Conservation (phyloP, 805 yeast genomes). For the Kazachstania psychrophila region DNA sequence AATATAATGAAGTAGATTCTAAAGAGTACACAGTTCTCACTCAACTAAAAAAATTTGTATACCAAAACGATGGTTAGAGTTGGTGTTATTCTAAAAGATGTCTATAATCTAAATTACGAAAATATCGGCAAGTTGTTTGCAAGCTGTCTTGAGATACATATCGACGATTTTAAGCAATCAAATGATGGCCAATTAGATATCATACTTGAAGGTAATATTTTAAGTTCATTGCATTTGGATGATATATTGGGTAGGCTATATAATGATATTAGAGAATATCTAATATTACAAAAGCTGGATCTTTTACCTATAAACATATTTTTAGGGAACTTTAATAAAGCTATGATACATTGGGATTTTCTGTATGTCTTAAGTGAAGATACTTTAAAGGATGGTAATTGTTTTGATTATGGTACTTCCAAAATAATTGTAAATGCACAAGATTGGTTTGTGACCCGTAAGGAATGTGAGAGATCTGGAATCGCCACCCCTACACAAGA, state of each 20-base stretch:
- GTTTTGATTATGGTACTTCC: slow-evolving; percentile 1
- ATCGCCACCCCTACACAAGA: slow-evolving; percentile 6
- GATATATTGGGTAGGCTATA: slow-evolving; percentile 22
- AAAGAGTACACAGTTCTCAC: too few relatives aligned
- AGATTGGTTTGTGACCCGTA: not conserved
- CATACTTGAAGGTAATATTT: slow-evolving; percentile 13
- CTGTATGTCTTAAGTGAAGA: slow-evolving; percentile 9
- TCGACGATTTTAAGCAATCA: slow-evolving; percentile 1
- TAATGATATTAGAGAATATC: slow-evolving; percentile 20
- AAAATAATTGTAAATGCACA: not conserved
- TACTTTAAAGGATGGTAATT: not conserved
- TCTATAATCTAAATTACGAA: slow-evolving; percentile 6
- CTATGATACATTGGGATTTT: slow-evolving; percentile 12
- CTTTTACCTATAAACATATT: slow-evolving; percentile 22
- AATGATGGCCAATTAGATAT: slow-evolving; percentile 13
- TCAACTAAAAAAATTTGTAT: too few relatives aligned
- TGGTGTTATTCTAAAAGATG: slow-evolving; percentile 13
- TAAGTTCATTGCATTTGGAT: slow-evolving; percentile 19
- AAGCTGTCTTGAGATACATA: slow-evolving; percentile 2
- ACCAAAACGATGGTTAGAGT: slow-evolving; percentile 11
- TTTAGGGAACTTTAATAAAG: slow-evolving; percentile 10
- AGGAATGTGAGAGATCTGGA: not conserved
- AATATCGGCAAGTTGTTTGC: slow-evolving; percentile 4
- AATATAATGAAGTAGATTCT: too few relatives aligned
- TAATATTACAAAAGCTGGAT: slow-evolving; percentile 11